Base-by-base conservation (phyloP, 164 flowering plant species). In the Nymphaea thermarum region DNA sequence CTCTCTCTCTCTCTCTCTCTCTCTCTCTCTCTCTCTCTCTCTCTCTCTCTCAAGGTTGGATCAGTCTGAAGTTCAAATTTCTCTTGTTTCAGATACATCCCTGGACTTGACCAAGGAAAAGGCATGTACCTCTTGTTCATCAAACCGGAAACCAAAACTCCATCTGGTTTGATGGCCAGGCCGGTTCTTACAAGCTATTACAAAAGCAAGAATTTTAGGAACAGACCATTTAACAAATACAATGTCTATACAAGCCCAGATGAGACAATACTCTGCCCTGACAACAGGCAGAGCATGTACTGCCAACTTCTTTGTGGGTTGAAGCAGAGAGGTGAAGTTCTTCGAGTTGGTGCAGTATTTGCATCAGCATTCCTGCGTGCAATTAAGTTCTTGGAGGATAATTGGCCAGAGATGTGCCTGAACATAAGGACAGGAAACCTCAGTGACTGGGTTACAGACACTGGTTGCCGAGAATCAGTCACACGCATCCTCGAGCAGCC, bases 301-400 rank as follows among this genome's bases (percentile, higher is more conserved):
- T 77, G 89, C 64, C 96, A 90, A 67, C 62, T 90, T 61, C 91
- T 88, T 55, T 90, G 91, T 65, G 96, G 96, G 4, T 81, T 86
- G 25, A 51, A 68, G 64, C 90, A 82, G 62, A 65, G 77, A 76
- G 70, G 70, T 0, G 82, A 85, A 43, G 93, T 88, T 60, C 81
- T 88, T 44, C 80, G 91, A 0, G 90, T 88, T 3, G 96, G 96
- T 6, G 90, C 96, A 0, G 86, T 86, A 43, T 86, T 90, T 17
- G 91, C 96, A 2, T 88, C 96, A 1, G 91, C 87, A 4, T 84
- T 90, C 77, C 73, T 88, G 25, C 79, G 91, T 7, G 87, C 91
- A 45, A 85, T 90, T 60, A 68, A 76, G 43, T 88, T 88, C 80
- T 76, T 86, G 25, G 90, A 90, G 65, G 80, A 84, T 25, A 72